Conservation (phyloP, 805 yeast genomes). For the Ogataea henricii region DNA sequence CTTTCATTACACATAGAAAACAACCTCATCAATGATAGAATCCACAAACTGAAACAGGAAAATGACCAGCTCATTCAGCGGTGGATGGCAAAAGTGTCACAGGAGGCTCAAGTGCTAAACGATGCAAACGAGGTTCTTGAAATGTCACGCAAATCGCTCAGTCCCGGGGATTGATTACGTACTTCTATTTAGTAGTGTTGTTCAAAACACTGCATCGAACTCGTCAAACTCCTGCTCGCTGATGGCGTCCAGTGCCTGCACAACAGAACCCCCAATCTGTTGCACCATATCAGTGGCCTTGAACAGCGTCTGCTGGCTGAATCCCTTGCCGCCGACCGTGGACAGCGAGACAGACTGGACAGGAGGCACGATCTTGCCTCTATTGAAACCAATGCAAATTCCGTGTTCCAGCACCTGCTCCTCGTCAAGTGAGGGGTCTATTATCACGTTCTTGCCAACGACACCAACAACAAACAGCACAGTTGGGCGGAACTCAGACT, state of each 20-base stretch:
- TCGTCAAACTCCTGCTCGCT: conserved; percentile 42
- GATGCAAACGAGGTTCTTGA: conserved; percentile 40
- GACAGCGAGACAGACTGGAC: conserved; percentile 65
- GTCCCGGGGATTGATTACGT: conserved; percentile 10
- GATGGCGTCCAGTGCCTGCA: conserved; percentile 54
- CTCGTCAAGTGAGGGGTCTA: conserved; percentile 90
- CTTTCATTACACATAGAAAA: conserved; percentile 51
- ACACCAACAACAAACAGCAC: conserved; percentile 74
- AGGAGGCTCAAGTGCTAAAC: conserved; percentile 46
- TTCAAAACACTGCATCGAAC: conserved; percentile 28
- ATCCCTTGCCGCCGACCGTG: conserved; percentile 54
- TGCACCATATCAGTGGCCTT: conserved; percentile 61
- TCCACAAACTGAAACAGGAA: conserved; percentile 37
- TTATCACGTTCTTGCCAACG: conserved; percentile 63
- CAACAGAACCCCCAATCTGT: conserved; percentile 63
- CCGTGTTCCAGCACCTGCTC: conserved; percentile 88
- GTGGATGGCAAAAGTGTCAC: conserved; percentile 46
- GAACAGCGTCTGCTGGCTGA: conserved; percentile 47
- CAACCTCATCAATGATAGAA: conserved; percentile 41
- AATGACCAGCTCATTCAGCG: conserved; percentile 42
- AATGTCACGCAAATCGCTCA: conserved; percentile 17
- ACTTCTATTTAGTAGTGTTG: not conserved
- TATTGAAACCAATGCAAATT: conserved; percentile 67
- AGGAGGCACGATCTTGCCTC: conserved; percentile 72
- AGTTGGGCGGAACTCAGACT: conserved; percentile 61